Evolutionary conservation across 2,329 filamentous ascomycete species (phyloP).

Genomic region (Trichothecium roseum): DNA sequence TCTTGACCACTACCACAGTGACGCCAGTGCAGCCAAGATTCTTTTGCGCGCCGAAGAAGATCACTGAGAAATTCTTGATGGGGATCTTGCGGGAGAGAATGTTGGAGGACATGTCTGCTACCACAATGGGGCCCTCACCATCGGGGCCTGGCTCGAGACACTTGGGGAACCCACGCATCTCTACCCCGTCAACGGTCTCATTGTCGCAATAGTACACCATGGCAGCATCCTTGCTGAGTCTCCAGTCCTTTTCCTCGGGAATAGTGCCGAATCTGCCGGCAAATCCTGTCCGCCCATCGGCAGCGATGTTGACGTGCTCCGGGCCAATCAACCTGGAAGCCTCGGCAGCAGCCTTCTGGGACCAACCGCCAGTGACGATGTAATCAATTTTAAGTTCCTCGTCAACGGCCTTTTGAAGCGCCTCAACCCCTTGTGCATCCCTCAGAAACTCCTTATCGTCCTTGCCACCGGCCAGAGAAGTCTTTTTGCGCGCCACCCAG

Average conservation of each 20-base stretch:
- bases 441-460: slow-evolving; percentile 34
- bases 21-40: slow-evolving; percentile 82
- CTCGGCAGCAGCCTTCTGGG: slow-evolving; percentile 79
- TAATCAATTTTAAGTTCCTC: slow-evolving; percentile 77
- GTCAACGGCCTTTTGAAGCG: slow-evolving; percentile 51
- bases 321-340: slow-evolving; percentile 66
- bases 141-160: slow-evolving; percentile 45
- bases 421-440: too few relatives aligned
- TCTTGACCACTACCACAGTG: slow-evolving; percentile 77
- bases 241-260: slow-evolving; percentile 67
- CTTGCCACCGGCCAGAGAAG: slow-evolving; percentile 41
- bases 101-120: slow-evolving; percentile 91
- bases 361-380: slow-evolving; percentile 81
- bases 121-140: slow-evolving; percentile 62
- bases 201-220: slow-evolving; percentile 90
- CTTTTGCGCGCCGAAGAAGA: slow-evolving; percentile 94
- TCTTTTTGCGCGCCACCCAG: slow-evolving; percentile 69
- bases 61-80: slow-evolving; percentile 66
- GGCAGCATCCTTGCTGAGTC: slow-evolving; percentile 55
- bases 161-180: slow-evolving; percentile 68
- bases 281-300: slow-evolving; percentile 55
- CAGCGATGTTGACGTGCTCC: slow-evolving; percentile 69
- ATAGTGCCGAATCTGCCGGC: slow-evolving; percentile 82
- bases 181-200: slow-evolving; percentile 39
- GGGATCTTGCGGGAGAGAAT: slow-evolving; percentile 76